phyloP scores from a whole-genome alignment of 1,139 yeast genomes.

The Blastobotrys niveus region DNA sequence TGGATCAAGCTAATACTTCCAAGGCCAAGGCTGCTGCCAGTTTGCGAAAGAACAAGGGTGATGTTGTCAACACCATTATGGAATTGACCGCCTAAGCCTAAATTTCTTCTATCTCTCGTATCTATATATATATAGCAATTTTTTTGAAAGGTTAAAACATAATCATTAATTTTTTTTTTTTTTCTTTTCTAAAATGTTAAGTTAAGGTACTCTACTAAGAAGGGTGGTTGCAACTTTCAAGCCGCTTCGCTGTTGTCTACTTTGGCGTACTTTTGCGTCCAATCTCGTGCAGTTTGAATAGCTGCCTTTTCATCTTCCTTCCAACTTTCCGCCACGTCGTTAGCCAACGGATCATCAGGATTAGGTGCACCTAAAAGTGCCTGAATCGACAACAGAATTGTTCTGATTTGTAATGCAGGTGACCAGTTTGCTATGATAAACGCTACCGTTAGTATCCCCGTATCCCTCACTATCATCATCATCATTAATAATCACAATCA shows the following conservation, averaged over 20 bases:
- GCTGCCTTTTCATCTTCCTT: slow-evolving; percentile 78
- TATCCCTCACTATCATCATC: neutral
- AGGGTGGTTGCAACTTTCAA: too few relatives aligned
- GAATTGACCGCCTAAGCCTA: slow-evolving; percentile 45
- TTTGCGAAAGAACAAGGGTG: slow-evolving; percentile 82
- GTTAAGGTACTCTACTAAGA: too few relatives aligned
- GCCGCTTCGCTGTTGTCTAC: slow-evolving; percentile 12
- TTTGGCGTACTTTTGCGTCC: slow-evolving; percentile 70
- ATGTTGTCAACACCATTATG: slow-evolving; percentile 94
- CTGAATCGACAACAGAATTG: slow-evolving; percentile 87
- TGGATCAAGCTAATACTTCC: slow-evolving; percentile 77
- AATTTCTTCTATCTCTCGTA: neutral
- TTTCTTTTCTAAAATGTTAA: neutral
- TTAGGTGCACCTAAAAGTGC: slow-evolving; percentile 94
- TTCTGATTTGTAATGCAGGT: slow-evolving; percentile 95
- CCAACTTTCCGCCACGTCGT: slow-evolving; percentile 97
- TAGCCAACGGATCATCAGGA: slow-evolving; percentile 97
- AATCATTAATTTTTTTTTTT: neutral
- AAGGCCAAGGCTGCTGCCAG: slow-evolving; percentile 90
- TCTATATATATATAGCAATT: neutral
- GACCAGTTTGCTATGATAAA: slow-evolving; percentile 69
- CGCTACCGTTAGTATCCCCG: slow-evolving; percentile 1
- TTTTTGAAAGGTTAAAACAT: neutral
- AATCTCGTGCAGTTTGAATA: slow-evolving; percentile 73
- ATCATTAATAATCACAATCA: neutral